Percentiles rank a stretch among this genome's conserved stretches.
phyloP scores from a whole-genome alignment of 2,329 filamentous ascomycete genomes.

The Hysterium pulicare region DNA sequence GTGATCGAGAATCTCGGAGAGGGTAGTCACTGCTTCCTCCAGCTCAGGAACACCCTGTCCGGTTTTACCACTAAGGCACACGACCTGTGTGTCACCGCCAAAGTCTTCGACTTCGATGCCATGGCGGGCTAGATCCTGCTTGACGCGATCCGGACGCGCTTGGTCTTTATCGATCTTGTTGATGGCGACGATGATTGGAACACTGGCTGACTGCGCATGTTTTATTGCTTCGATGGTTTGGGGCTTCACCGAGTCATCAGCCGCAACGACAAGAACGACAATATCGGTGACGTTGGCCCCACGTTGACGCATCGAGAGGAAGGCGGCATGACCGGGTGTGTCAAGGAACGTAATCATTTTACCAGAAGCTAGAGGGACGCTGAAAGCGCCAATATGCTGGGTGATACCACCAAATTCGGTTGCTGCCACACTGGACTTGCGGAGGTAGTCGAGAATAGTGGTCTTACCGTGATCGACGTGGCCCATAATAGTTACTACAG shows the following conservation, averaged over 20 bases:
- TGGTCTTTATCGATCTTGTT: constrained; percentile 94
- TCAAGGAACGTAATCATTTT: constrained; percentile 95
- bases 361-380: constrained; percentile 75
- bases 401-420: constrained; percentile 96
- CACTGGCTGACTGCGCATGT: constrained; percentile 80
- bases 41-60: constrained; percentile 87
- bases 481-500: constrained; percentile 98
- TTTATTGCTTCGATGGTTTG: constrained; percentile 96
- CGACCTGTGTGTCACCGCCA: constrained; percentile 89
- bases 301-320: constrained; percentile 90
- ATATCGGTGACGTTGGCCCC: constrained; percentile 97
- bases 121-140: constrained; percentile 77
- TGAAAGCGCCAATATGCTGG: constrained; percentile 97
- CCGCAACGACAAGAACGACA: constrained; percentile 90
- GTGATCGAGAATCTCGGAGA: constrained; percentile 87
- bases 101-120: constrained; percentile 92
- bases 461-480: constrained; percentile 99
- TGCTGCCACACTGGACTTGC: constrained; percentile 87
- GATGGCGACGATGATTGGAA: constrained; percentile 95
- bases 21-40: constrained; percentile 82
- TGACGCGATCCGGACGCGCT: constrained; percentile 76
- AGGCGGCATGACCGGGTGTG: constrained; percentile 93
- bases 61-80: constrained; percentile 89
- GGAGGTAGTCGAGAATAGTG: constrained; percentile 87
- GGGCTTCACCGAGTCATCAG: constrained; percentile 95